Percentiles rank a stretch among this genome's conserved stretches.
phyloP scores from a whole-genome alignment of 805 yeast genomes.

The Saccharomyces mikatae region DNA sequence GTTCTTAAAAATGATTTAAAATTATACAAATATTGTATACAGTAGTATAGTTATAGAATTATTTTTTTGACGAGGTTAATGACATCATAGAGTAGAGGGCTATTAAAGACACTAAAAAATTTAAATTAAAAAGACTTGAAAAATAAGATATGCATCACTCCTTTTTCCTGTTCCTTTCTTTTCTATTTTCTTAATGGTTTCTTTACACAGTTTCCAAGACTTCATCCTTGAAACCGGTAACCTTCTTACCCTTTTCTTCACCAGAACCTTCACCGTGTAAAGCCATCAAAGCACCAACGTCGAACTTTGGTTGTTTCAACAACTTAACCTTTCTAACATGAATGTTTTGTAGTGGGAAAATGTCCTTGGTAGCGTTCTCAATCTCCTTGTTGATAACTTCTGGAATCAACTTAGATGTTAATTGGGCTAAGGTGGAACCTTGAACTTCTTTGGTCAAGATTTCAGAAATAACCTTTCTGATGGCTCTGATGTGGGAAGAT shows the following conservation, averaged over 20 bases:
- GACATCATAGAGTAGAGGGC: not conserved
- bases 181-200: not conserved
- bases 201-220: constrained; percentile 92
- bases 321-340: constrained; percentile 98
- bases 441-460: constrained; percentile 95
- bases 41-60: not conserved
- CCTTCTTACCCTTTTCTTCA: constrained; percentile 97
- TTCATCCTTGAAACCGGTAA: constrained; percentile 96
- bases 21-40: not conserved
- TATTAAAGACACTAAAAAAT: not conserved
- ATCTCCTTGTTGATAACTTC: constrained; percentile 98
- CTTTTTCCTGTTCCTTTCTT: not conserved
- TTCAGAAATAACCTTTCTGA: constrained; percentile 94
- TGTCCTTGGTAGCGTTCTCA: constrained; percentile 88
- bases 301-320: constrained; percentile 98
- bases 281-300: constrained; percentile 90
- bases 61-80: not conserved
- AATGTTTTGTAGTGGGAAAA: constrained; percentile 97
- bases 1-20: not conserved
- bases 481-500: constrained; percentile 93
- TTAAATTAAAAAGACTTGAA: not conserved
- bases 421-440: constrained; percentile 90
- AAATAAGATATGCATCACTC: not conserved
- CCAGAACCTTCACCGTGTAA: constrained; percentile 93
- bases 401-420: constrained; percentile 94